Evolutionary conservation across 83 land plant genomes (phyloP).

Genomic region (Isoetes engelmannii): DNA sequence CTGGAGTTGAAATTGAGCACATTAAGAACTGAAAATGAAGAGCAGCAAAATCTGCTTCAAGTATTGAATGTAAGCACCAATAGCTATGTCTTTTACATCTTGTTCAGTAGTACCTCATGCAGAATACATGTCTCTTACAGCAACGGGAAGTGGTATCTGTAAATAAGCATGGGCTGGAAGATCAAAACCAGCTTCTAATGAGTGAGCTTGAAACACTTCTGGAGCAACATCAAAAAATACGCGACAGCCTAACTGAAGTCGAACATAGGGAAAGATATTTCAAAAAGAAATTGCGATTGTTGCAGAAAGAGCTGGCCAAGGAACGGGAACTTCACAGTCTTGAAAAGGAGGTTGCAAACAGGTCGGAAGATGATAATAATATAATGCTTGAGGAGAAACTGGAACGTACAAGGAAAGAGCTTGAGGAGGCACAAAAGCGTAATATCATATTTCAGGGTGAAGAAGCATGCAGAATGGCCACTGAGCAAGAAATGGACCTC

Average conservation of each 20-base stretch:
- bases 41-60: neutral
- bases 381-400: slow-evolving; percentile 14
- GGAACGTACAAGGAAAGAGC: slow-evolving; percentile 36
- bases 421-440: slow-evolving; percentile 49
- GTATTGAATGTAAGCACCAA: neutral
- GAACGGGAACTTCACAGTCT: neutral
- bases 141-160: neutral
- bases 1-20: neutral
- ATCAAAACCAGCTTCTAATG: slow-evolving; percentile 52
- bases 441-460: slow-evolving; percentile 50
- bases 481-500: slow-evolving; percentile 58
- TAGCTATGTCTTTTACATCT: neutral
- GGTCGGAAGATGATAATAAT: slow-evolving; percentile 3
- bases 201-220: slow-evolving; percentile 54
- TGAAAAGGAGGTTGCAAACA: neutral
- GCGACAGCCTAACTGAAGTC: slow-evolving; percentile 17
- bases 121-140: neutral
- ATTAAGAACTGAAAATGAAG: neutral
- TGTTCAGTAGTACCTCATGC: neutral
- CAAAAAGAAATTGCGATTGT: slow-evolving; percentile 12
- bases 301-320: slow-evolving; percentile 12
- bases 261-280: slow-evolving; percentile 4
- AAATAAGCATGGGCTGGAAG: slow-evolving; percentile 37
- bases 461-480: slow-evolving; percentile 31
- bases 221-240: slow-evolving; percentile 23